A percentile compares a stretch with the other conserved stretches of the same genome.
Conservation (phyloP, 371 early-diverging fungal genomes). For the Smittium mucronatum region DNA sequence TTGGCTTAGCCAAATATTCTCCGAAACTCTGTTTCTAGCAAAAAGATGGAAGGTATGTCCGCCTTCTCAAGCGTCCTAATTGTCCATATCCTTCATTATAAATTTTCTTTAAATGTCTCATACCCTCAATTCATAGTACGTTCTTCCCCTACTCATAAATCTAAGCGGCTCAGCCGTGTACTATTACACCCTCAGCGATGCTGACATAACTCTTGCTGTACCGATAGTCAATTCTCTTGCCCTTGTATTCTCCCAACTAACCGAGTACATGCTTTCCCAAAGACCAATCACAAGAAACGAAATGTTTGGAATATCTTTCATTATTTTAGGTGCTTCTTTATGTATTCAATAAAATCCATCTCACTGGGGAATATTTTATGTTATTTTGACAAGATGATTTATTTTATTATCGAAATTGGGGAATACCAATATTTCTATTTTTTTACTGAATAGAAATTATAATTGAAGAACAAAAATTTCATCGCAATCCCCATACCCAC, state of each 20-base stretch:
- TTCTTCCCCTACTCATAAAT: conserved; percentile 74
- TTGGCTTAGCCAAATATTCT: conserved; percentile 45
- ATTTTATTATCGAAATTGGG: no score
- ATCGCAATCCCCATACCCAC: conserved; percentile 59
- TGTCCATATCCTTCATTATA: neutral
- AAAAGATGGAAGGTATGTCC: conserved; percentile 67
- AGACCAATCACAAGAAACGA: conserved; percentile 41
- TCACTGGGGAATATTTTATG: neutral
- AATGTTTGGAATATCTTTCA: conserved; percentile 43
- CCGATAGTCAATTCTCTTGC: conserved; percentile 85
- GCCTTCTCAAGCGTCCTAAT: neutral
- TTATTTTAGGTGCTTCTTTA: conserved; percentile 23
- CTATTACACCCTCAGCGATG: conserved; percentile 76
- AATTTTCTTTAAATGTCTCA: no score
- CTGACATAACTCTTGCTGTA: conserved; percentile 80
- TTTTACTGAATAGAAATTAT: conserved; percentile 10
- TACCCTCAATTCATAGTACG: conserved; percentile 53
- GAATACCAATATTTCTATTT: neutral
- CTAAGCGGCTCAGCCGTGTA: conserved; percentile 80
- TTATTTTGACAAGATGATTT: no score
- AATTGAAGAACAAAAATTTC: conserved; percentile 63
- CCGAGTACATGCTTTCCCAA: conserved; percentile 70
- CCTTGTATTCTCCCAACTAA: conserved; percentile 67
- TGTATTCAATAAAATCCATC: neutral
- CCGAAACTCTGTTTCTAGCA: conserved; percentile 61